Conservation (phyloP, 192 early-diverging fungal genomes). For the Phlyctochytrium bullatum region DNA sequence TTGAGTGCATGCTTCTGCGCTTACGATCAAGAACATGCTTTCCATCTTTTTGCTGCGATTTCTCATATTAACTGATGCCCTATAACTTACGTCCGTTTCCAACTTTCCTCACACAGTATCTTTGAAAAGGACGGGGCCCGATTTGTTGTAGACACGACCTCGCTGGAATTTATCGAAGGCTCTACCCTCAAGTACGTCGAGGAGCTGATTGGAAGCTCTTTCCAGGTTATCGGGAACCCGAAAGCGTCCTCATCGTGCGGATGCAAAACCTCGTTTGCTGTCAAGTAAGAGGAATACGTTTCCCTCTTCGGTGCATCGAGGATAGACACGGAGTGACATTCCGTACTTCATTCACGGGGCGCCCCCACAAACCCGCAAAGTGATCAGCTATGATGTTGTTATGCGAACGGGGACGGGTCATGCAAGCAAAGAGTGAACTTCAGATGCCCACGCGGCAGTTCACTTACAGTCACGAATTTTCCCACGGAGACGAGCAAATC, state of each 20-base stretch:
- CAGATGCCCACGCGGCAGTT: too few species aligned
- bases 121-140: slow-evolving; percentile 45
- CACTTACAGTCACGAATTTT: too few species aligned
- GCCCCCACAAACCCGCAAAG: too few species aligned
- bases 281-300: slow-evolving; percentile 27
- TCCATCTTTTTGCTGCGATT: slow-evolving; percentile 4
- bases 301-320: too few species aligned
- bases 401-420: too few species aligned
- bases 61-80: too few species aligned
- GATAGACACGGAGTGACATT: too few species aligned
- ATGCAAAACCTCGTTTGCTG: slow-evolving; percentile 51
- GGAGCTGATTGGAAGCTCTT: slow-evolving; percentile 53
- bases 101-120: slow-evolving; percentile 27
- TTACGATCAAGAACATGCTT: slow-evolving; percentile 6
- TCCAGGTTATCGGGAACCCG: slow-evolving; percentile 53
- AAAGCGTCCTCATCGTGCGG: slow-evolving; percentile 53
- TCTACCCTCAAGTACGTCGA: slow-evolving; percentile 50
- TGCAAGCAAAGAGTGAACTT: too few species aligned
- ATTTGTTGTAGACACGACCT: slow-evolving; percentile 42
- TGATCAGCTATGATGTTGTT: too few species aligned
- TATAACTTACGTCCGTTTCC: neutral
- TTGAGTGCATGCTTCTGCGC: neutral
- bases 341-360: too few species aligned
- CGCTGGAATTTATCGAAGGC: slow-evolving; percentile 41
- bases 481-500: too few species aligned